phyloP scores from a whole-genome alignment of 139 green algal species.

The Diplosphaera chodatii region DNA sequence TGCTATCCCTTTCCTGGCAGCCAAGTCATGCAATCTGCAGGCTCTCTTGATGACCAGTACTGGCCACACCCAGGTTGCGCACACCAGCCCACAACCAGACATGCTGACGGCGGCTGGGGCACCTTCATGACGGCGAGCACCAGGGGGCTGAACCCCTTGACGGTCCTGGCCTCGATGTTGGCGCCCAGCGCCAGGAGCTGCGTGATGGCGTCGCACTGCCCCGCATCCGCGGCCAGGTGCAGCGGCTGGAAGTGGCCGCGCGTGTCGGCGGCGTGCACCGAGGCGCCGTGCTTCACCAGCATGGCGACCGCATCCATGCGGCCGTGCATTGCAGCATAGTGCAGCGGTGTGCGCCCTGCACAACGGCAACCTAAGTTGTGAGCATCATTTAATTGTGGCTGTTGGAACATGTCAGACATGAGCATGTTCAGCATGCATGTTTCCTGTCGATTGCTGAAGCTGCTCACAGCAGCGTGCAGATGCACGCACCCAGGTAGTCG shows the following conservation, averaged over 20 bases:
- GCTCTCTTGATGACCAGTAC: no score
- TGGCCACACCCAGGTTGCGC: no score
- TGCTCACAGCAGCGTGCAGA: no score
- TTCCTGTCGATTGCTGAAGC: no score
- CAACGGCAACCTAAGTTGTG: no score
- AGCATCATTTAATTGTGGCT: no score
- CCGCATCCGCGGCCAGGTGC: slow-evolving; percentile 52
- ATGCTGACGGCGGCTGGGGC: not conserved
- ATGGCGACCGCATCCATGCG: slow-evolving; percentile 29
- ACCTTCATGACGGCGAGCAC: slow-evolving; percentile 49
- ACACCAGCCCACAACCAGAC: not conserved
- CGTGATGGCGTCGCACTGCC: slow-evolving; percentile 39
- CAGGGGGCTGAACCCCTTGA: slow-evolving; percentile 41
- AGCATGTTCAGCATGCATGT: no score
- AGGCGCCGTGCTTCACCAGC: slow-evolving; percentile 37
- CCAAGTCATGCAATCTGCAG: no score
- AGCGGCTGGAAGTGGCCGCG: slow-evolving; percentile 41
- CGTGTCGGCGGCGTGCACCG: slow-evolving; percentile 25
- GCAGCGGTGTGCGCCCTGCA: slow-evolving; percentile 42
- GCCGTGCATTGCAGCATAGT: slow-evolving; percentile 55
- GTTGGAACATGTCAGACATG: no score
- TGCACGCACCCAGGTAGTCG: slow-evolving; percentile 37
- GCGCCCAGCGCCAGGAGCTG: slow-evolving; percentile 31
- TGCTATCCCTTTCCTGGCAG: no score
- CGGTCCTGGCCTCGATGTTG: slow-evolving; percentile 22